Base-by-base conservation (phyloP, 108 stramenopile species). In the Cyclostephanos tholiformis region DNA sequence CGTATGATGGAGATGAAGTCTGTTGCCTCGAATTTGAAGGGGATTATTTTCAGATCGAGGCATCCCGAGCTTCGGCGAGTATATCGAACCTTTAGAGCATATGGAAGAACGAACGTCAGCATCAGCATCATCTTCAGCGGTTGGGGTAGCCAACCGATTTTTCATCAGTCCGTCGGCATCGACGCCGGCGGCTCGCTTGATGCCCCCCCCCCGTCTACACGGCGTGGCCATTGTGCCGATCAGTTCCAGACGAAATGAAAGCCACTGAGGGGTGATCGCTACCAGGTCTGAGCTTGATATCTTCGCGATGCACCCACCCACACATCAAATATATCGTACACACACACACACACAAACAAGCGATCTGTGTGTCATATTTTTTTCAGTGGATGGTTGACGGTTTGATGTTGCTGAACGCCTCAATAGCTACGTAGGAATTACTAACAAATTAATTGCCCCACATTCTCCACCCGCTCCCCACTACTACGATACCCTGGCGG, bases 161-260 rank as follows among this genome's bases (percentile, higher is more conserved):
- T 57, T 29, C 56, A 25, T 57, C 6, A 26, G 56, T 29, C 23
- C 26, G 27, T 57, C 56, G 27, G 25, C 56, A 25, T 57, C 27
- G 27, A 25, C 56, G 56, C 56, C 27, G 56, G 14, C 27, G 26
- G 56, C 27, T 57, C 27, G 20, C 17, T 29, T 14, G 13, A 26
- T 22, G 53, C n/a, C n/a, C n/a, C n/a, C n/a, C n/a, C 53, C 53
- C 53, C 56, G 56, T 57, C 56, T 57, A 57, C 56, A 57, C 29
- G 56, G 23, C 20, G 27, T 57, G 22, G 20, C 56, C 56, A 57
- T 57, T 2, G 56, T 57, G 13, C 29, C 56, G 52, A 57, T 57
- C 13, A 4, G 11, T 22, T 12, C 56, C 56, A 25, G 11, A 4
- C 56, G 56, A n/a, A 57, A 57, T 57, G 2, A 57, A 4, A 57